phyloP scores from a whole-genome alignment of 345 rosid species.

The Eucalyptus sp. region DNA sequence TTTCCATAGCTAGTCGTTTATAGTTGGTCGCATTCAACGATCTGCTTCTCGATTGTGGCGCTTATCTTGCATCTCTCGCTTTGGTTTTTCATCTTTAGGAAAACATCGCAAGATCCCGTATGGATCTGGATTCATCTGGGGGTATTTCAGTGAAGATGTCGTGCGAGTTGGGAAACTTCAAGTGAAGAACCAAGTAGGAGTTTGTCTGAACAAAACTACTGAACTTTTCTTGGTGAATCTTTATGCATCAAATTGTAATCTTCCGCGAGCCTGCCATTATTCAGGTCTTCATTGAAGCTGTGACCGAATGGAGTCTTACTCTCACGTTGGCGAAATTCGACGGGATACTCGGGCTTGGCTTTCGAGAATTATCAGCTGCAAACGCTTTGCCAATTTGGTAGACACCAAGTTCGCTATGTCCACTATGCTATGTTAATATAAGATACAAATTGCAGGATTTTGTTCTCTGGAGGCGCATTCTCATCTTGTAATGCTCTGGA shows the following conservation, averaged over 20 bases:
- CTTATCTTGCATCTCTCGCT: not conserved
- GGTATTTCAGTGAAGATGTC: slow-evolving; percentile 57
- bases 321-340: slow-evolving; percentile 25
- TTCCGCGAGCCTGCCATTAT: not conserved
- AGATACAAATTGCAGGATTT: not conserved
- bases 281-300: slow-evolving; percentile 41
- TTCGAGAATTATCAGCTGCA: slow-evolving; percentile 14
- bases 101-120: slow-evolving; percentile 28
- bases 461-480: not conserved
- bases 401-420: not conserved
- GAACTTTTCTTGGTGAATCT: not conserved
- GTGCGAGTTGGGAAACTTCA: slow-evolving; percentile 44
- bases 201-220: not conserved
- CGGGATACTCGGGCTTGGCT: slow-evolving; percentile 44
- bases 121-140: slow-evolving; percentile 62
- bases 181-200: slow-evolving; percentile 48
- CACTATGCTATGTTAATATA: not conserved
- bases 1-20: not conserved
- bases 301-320: slow-evolving; percentile 21
- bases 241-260: not conserved
- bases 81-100: slow-evolving; percentile 13
- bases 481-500: not conserved
- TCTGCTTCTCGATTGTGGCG: not conserved
- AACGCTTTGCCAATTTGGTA: slow-evolving; percentile 42
- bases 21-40: not conserved